Evolutionary conservation across 768 basidiomycete genomes (phyloP), one percentile per base, ranked within the genome.

Genomic region (Boletus edulis): DNA sequence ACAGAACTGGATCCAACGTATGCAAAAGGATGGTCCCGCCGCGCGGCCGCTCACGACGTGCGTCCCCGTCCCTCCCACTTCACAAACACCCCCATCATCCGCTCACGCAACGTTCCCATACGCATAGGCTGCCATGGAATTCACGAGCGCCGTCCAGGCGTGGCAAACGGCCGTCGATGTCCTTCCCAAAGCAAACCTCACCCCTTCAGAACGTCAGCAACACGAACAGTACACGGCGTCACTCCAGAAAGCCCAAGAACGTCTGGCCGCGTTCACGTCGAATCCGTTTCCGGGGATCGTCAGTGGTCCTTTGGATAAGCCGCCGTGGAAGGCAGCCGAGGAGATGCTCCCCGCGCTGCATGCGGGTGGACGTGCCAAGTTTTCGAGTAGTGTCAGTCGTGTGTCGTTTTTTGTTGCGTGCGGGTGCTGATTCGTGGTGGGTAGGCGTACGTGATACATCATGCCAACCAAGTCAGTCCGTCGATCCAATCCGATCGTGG

Each of bases 1-100:
- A 57, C 52, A 6, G 5, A 43, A 9, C 31, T 54, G 11, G 52
- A 54, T 4, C 41, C 42, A 12, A 22, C 12, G 22, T 54, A 48
- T 38, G 46, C 56, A 10, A 55, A 45, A 24, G 48, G 56, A 4
- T 46, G 37, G 41, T 58, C 41, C 8, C 31, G 57, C 7, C 56
- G 17, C 18, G 55, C 46, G 12, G 20, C 55, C 18, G 55, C 49
- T 4, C 49, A 43, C n/a, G 34, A 46, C 7, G 49, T 58, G 2
- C 40, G 49, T 47, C 6, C 34, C 34, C 34, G 6, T 15, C 8
- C 9, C 20, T 43, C 12, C 11, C 10, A 11, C 14, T 35, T 34
- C 32, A 15, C 37, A 22, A 22, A 22, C 11, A 9, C 1, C 34
- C 22, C 39, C n/a, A 4, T 4, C 20, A 20, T 6, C 35, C n/a